phyloP scores from a whole-genome alignment of 805 yeast genomes.

The Pichia ethanolica region DNA sequence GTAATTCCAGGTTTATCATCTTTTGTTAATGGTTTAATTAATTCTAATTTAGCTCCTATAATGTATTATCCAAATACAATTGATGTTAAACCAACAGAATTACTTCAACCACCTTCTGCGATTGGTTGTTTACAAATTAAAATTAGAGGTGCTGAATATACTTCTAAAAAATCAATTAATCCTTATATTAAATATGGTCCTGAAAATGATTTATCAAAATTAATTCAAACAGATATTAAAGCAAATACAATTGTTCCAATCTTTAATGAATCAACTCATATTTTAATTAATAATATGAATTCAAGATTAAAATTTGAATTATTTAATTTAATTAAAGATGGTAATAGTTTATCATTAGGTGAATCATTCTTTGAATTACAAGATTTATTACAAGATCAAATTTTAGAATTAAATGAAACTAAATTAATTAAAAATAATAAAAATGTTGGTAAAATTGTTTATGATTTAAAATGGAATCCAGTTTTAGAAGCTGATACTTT shows the following conservation, averaged over 20 bases:
- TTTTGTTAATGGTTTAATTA: conserved; percentile 62
- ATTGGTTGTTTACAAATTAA: conserved; percentile 64
- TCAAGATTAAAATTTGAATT: conserved; percentile 51
- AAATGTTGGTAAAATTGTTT: conserved; percentile 50
- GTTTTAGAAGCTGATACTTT: conserved; percentile 32
- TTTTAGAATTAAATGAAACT: conserved; percentile 35
- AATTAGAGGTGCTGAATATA: conserved; percentile 43
- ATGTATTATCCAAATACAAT: conserved; percentile 76
- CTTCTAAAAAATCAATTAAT: conserved; percentile 40
- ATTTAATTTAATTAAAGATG: conserved; percentile 44
- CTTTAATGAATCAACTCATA: conserved; percentile 58
- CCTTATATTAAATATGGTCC: conserved; percentile 36
- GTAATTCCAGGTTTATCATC: conserved; percentile 72
- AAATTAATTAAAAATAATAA: conserved; percentile 43
- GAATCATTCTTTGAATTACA: conserved; percentile 46
- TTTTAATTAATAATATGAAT: conserved; percentile 49
- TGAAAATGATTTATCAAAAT: conserved; percentile 28
- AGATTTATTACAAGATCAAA: conserved; percentile 51
- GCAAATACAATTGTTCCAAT: conserved; percentile 48
- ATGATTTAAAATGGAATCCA: conserved; percentile 48
- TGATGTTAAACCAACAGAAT: conserved; percentile 67
- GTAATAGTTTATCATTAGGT: conserved; percentile 47
- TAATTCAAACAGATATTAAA: conserved; percentile 46
- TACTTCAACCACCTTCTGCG: conserved; percentile 62
- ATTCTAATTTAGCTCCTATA: conserved; percentile 67